Evolutionary conservation across 169 alveolate genomes (phyloP).

Genomic region (Miamiensis avidus): DNA sequence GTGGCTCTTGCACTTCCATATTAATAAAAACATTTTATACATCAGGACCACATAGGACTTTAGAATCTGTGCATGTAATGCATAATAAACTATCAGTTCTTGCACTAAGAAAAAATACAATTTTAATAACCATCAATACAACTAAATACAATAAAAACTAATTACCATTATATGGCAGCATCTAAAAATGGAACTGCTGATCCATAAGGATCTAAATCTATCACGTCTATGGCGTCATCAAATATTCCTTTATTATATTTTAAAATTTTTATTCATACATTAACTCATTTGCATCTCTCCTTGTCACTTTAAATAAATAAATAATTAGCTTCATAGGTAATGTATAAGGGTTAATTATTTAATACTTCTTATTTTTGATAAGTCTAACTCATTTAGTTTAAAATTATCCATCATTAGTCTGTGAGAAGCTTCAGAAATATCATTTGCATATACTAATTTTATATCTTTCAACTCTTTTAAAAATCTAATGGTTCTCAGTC

Average conservation of each 20-base stretch:
- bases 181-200: conserved; percentile 82
- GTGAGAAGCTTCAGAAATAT: conserved; percentile 71
- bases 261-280: conserved; percentile 42
- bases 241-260: conserved; percentile 25
- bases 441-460: conserved; percentile 71
- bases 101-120: conserved; percentile 33
- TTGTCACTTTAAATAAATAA: conserved; percentile 22
- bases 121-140: not conserved
- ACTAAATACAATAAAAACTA: no score
- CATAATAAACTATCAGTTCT: conserved; percentile 69
- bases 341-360: no score
- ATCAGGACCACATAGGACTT: conserved; percentile 75
- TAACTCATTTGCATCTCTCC: conserved; percentile 70
- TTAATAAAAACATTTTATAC: conserved; percentile 73
- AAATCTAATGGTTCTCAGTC: conserved; percentile 78
- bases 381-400: conserved; percentile 62
- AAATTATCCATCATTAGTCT: conserved; percentile 71
- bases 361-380: conserved; percentile 31
- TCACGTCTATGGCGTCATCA: conserved; percentile 64
- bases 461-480: conserved; percentile 68
- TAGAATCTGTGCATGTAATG: conserved; percentile 82
- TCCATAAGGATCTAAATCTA: conserved; percentile 87
- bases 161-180: conserved; percentile 54
- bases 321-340: not conserved
- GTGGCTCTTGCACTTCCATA: conserved; percentile 76